phyloP scores from a whole-genome alignment of 331 rosid species.

The Spiraea crenata region DNA sequence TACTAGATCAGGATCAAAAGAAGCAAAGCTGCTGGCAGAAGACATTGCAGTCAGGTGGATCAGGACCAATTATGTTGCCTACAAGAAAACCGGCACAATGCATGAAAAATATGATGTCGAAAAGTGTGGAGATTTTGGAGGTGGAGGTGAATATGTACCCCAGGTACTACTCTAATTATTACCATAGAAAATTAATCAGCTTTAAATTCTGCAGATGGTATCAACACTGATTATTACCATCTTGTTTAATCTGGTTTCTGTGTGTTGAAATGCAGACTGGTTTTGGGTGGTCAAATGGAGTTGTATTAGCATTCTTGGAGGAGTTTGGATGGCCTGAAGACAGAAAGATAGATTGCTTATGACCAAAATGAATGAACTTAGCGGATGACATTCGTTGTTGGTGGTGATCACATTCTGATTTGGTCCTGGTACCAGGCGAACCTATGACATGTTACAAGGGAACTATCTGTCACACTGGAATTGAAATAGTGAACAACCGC shows the following conservation, averaged over 20 bases:
- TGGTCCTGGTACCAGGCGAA: too few relatives aligned
- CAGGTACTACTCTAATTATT: conserved; percentile 39
- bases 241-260: neutral
- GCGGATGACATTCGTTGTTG: too few relatives aligned
- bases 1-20: conserved; percentile 57
- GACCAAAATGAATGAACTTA: neutral
- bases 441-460: too few relatives aligned
- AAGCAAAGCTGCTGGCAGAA: conserved; percentile 68
- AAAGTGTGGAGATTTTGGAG: conserved; percentile 74
- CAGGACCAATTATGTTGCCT: conserved; percentile 67
- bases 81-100: conserved; percentile 73
- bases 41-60: conserved; percentile 81
- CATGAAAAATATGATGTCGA: conserved; percentile 79
- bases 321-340: conserved; percentile 96
- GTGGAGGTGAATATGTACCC: conserved; percentile 82
- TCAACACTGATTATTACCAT: too few relatives aligned
- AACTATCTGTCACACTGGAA: neutral
- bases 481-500: neutral
- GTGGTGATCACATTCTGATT: too few relatives aligned
- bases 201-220: too few relatives aligned
- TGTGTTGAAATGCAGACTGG: conserved; percentile 70
- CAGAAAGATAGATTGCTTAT: conserved; percentile 40
- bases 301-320: conserved; percentile 85
- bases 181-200: too few relatives aligned
- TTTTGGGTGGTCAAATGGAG: conserved; percentile 96